These are phyloP conservation scores for Euclidium syriacum DNA, from an alignment of 345 rosid species.

Conservation along the genomic window DNA sequence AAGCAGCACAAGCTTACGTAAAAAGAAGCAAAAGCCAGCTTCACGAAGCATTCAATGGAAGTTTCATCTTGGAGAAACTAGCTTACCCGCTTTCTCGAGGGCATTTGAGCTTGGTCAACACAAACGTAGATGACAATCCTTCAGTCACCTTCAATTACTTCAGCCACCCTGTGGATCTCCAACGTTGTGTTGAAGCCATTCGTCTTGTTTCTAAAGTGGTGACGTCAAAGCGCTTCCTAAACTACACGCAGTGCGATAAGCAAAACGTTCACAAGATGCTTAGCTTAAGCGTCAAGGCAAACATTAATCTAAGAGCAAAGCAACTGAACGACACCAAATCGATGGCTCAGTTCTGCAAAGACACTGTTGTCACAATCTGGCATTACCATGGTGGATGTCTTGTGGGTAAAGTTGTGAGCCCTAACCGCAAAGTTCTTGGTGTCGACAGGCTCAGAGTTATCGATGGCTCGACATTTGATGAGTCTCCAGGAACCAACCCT, in stretches of 20 bases:
- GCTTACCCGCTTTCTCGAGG: conserved; percentile 69
- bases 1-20: conserved; percentile 52
- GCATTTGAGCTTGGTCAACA: conserved; percentile 54
- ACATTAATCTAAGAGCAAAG: conserved; percentile 73
- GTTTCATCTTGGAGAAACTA: conserved; percentile 88
- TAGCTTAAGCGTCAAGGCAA: conserved; percentile 64
- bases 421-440: conserved; percentile 55
- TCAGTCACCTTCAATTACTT: conserved; percentile 89
- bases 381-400: conserved; percentile 96
- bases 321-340: conserved; percentile 75
- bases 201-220: conserved; percentile 55
- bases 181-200: conserved; percentile 67
- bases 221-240: conserved; percentile 55
- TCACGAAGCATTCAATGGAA: conserved; percentile 80
- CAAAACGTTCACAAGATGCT: conserved; percentile 56
- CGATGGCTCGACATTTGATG: conserved; percentile 72
- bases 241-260: conserved; percentile 50
- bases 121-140: conserved; percentile 78
- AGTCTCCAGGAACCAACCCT: conserved; percentile 97
- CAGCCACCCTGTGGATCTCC: conserved; percentile 62
- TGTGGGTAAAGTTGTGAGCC: conserved; percentile 72
- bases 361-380: conserved; percentile 95
- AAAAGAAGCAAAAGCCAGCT: conserved; percentile 53
- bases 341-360: conserved; percentile 89
- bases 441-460: conserved; percentile 64